Percentiles rank a stretch among this genome's conserved stretches.
Conservation (phyloP, 1,284 basidiomycete species). For the Trichosporon coremiiforme region DNA sequence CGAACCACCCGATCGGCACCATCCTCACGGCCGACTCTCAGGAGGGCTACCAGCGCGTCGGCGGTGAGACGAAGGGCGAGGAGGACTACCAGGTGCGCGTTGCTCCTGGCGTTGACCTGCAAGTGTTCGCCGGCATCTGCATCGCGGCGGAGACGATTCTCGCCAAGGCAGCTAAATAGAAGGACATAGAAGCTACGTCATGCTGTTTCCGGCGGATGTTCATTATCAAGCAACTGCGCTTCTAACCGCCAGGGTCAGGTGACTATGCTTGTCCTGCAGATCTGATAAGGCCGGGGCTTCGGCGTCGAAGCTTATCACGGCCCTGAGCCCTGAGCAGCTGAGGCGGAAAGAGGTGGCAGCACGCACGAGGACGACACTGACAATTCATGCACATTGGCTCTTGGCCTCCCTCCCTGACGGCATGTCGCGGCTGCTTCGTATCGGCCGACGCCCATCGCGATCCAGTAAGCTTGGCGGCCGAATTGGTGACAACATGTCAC, state of each 20-base stretch:
- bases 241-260: conserved; percentile 4
- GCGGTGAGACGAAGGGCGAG: background rate
- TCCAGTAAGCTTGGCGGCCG: background rate
- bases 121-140: conserved; percentile 14
- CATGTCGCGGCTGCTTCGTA: background rate
- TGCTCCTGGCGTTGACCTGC: conserved; percentile 9
- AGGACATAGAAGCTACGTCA: conserved; percentile 1
- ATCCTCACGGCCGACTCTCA: background rate
- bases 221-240: background rate
- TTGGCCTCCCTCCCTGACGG: background rate
- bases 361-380: background rate
- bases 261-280: background rate
- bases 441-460: background rate
- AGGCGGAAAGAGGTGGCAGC: background rate
- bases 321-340: background rate
- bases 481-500: background rate
- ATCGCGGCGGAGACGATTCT: conserved; percentile 9
- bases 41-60: background rate
- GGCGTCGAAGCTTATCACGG: background rate
- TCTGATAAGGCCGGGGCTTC: conserved; percentile 9
- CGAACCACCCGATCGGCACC: conserved; percentile 4
- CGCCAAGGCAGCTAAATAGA: background rate
- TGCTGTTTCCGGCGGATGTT: background rate
- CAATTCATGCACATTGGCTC: background rate
- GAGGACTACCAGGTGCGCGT: background rate